Evolutionary conservation across 495 filamentous ascomycete genomes (phyloP).

Genomic region (Hypoxylon fuscum): DNA sequence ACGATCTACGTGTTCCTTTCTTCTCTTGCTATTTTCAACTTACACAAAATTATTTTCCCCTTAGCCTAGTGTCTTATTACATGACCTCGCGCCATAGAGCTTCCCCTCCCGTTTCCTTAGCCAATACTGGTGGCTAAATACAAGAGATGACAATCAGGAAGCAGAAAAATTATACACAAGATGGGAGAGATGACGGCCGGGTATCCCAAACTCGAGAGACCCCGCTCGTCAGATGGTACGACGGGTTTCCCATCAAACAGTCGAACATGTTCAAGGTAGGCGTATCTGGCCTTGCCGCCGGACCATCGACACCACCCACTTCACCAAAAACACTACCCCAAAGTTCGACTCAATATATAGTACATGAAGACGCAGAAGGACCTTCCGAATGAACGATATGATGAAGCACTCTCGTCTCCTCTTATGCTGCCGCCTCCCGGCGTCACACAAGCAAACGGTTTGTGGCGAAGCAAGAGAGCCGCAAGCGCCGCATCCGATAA

Average conservation of each 20-base stretch:
- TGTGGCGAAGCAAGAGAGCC: conserved; percentile 34
- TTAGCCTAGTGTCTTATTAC: conserved; percentile 36
- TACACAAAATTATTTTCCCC: conserved; percentile 25
- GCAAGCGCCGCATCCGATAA: conserved; percentile 27
- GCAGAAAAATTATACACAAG: conserved; percentile 36
- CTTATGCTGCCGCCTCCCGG: conserved; percentile 41
- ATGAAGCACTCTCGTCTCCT: conserved; percentile 29
- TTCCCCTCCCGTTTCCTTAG: conserved; percentile 16
- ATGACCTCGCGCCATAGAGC: conserved; percentile 28
- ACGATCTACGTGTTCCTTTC: conserved; percentile 7
- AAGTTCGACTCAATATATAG: conserved; percentile 34
- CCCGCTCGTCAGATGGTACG: conserved; percentile 28
- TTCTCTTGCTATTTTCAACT: conserved; percentile 17
- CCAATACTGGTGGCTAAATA: conserved; percentile 30
- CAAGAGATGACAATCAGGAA: conserved; percentile 28
- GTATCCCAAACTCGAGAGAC: conserved; percentile 30
- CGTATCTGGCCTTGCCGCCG: conserved; percentile 15
- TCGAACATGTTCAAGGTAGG: conserved; percentile 17
- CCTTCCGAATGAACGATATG: conserved; percentile 33
- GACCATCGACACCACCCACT: conserved; percentile 12
- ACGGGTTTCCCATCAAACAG: conserved; percentile 34
- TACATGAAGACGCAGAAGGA: conserved; percentile 37
- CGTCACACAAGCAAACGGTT: conserved; percentile 32
- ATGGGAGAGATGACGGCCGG: conserved; percentile 29
- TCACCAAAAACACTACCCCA: conserved; percentile 23